These are phyloP conservation scores for Mucor mucedo DNA, from an alignment of 371 early-diverging fungal genomes.

Conservation along the genomic window DNA sequence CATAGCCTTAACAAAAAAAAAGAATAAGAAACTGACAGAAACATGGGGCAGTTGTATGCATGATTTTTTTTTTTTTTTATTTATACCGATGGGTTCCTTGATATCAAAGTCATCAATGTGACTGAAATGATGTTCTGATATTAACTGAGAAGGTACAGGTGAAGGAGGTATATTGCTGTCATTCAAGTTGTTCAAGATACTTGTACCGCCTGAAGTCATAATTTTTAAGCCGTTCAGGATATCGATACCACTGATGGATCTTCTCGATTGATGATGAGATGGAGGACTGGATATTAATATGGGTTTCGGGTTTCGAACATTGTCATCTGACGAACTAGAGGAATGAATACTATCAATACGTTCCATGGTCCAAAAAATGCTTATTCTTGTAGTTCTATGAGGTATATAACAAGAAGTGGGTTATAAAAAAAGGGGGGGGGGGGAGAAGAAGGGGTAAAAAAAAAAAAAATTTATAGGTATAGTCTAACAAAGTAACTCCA, in stretches of 20 bases:
- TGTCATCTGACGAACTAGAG: conserved; percentile 3
- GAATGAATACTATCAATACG: conserved; percentile 25
- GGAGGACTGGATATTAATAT: conserved; percentile 12
- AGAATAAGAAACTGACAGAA: neutral
- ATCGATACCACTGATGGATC: conserved; percentile 30
- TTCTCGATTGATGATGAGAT: conserved; percentile 20
- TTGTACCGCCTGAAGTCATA: conserved; percentile 16
- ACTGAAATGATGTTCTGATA: conserved; percentile 23
- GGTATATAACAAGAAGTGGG: no score
- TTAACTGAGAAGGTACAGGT: conserved; percentile 23
- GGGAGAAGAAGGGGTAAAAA: no score
- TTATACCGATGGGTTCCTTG: conserved; percentile 44
- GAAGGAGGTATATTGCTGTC: conserved; percentile 17
- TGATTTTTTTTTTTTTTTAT: neutral
- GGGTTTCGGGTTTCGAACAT: conserved; percentile 12
- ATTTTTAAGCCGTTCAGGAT: conserved; percentile 30
- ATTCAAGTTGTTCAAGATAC: conserved; percentile 2
- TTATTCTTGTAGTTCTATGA: no score
- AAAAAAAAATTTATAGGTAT: no score
- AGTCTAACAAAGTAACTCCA: no score
- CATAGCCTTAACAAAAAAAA: conserved; percentile 64
- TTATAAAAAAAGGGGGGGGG: no score
- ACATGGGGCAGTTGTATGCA: no score
- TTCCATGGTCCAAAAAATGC: neutral
- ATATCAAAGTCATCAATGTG: conserved; percentile 53